Evolutionary conservation across 1,139 yeast species (phyloP).

Genomic region (Geotrichum carabidarum): DNA sequence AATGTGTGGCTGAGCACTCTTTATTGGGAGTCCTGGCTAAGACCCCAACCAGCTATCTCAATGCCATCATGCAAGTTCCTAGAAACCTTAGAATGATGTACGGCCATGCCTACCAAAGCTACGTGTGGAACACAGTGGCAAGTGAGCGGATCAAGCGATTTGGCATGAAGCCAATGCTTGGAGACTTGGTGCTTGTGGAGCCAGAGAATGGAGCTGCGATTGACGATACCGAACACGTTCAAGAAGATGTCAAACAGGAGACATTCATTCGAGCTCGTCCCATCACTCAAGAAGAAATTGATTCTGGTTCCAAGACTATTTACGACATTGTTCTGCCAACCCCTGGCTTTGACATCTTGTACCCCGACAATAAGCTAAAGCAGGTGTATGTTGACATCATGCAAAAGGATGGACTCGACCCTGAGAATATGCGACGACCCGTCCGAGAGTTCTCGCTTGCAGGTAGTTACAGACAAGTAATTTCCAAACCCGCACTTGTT

Average conservation of each 20-base stretch:
- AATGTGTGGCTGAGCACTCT: conserved; percentile 79
- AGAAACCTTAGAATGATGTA: conserved; percentile 90
- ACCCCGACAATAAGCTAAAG: conserved; percentile 67
- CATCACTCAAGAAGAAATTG: conserved; percentile 68
- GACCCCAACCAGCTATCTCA: conserved; percentile 52
- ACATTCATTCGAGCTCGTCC: conserved; percentile 59
- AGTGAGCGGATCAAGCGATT: conserved; percentile 67
- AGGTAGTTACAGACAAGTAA: conserved; percentile 79
- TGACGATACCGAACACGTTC: conserved; percentile 45
- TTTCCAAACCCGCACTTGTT: conserved; percentile 61
- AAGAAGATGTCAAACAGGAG: conserved; percentile 58
- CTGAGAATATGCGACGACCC: conserved; percentile 75
- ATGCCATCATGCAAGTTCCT: conserved; percentile 87
- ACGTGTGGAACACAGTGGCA: conserved; percentile 85
- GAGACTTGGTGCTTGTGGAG: conserved; percentile 67
- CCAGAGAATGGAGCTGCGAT: conserved; percentile 12
- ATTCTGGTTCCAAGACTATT: conserved; percentile 54
- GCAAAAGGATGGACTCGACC: conserved; percentile 79
- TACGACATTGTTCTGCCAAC: conserved; percentile 87
- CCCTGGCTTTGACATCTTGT: conserved; percentile 85
- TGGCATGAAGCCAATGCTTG: conserved; percentile 68
- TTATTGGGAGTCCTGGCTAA: conserved; percentile 55
- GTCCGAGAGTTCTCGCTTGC: conserved; percentile 85
- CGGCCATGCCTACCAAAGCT: conserved; percentile 95
- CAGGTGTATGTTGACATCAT: conserved; percentile 66